Base-by-base conservation (phyloP, 148 eudicot genomes). In the Vaccinium macrocarpon region DNA sequence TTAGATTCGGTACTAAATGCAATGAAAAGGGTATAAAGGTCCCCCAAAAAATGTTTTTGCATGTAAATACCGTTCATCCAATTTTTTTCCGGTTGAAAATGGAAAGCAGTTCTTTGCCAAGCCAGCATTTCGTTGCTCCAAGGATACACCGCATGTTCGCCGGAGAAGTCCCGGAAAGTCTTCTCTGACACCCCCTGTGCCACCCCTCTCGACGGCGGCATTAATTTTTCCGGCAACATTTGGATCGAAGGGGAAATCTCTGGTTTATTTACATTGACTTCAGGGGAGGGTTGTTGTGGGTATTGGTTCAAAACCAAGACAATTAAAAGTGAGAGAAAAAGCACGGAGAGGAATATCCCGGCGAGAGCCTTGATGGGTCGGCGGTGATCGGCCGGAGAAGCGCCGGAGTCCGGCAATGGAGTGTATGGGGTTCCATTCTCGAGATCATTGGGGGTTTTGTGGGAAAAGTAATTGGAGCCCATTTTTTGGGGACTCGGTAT, bases 91-190 rank as follows among this genome's bases (percentile, higher is more conserved):
- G 99, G 98, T 52, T 96, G 99, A 82, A 96, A 96, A 86, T 96
- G 99, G 85, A 72, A 96, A 16, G 91, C 90, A 4, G 95, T 93
- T 79, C 99, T 91, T 66, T 96, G 97, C 98, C 98, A 96, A 19
- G 84, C n/a, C 76, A 94, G 82, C 99, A 93, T 92, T 42, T 53
- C 93, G 80, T 92, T 94, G 12, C 92, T 96, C 98, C 98, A 96
- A 0, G 88, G 86, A 53, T 82, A 94, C 23, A 85, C 82, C 79
- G 82, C 62, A 5, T 74, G 71, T n/a, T 35, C 85, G 21, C 76
- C 87, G 66, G 88, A 70, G 18, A 61, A 48, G 5, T 27, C 80
- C 84, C 85, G 85, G 86, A 84, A 90, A 12, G 82, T 73, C 89
- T 93, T 93, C 83, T 88, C 90, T 77, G 95, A 93, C 86, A 93